A percentile compares a stretch with the other conserved stretches of the same genome.
Conservation (phyloP, 768 basidiomycete genomes). For the Peribolospora baueri region DNA sequence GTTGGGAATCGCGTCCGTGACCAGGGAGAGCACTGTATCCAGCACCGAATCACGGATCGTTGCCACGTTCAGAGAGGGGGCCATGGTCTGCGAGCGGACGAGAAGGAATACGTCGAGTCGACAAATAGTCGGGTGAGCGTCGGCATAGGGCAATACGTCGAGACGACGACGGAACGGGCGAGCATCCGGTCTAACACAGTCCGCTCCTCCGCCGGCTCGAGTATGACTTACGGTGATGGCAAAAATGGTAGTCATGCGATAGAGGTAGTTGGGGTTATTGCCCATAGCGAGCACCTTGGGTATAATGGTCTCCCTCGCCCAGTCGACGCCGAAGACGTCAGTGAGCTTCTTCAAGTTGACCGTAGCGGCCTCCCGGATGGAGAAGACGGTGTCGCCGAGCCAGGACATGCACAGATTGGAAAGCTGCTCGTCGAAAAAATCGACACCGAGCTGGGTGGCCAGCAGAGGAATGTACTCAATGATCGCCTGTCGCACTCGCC, state of each 20-base stretch:
- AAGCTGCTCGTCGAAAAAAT: conserved; percentile 93
- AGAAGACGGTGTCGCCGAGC: conserved; percentile 87
- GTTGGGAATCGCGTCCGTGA: conserved; percentile 82
- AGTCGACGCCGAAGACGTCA: conserved; percentile 94
- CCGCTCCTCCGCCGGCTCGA: no score
- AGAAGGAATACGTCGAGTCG: background rate
- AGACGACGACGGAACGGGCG: conserved; percentile 2
- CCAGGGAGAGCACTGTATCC: conserved; percentile 53
- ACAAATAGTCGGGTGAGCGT: background rate
- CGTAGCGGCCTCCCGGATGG: conserved; percentile 94
- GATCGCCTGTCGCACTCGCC: conserved; percentile 97
- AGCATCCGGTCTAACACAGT: conserved; percentile 2
- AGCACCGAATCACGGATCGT: conserved; percentile 67
- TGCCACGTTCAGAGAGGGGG: conserved; percentile 60
- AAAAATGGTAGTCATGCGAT: conserved; percentile 95
- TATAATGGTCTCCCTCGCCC: conserved; percentile 79
- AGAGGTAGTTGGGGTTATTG: conserved; percentile 83
- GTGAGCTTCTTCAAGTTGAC: conserved; percentile 89
- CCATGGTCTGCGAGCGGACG: conserved; percentile 45
- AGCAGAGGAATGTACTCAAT: conserved; percentile 98
- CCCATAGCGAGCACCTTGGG: conserved; percentile 97
- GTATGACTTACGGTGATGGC: conserved; percentile 63
- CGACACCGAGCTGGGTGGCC: conserved; percentile 85
- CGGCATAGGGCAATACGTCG: background rate
- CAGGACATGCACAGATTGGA: conserved; percentile 96